A percentile compares a stretch with the other conserved stretches of the same genome.
Conservation (phyloP, 306 rosid species). For the Dalbergia cochinchinensis region DNA sequence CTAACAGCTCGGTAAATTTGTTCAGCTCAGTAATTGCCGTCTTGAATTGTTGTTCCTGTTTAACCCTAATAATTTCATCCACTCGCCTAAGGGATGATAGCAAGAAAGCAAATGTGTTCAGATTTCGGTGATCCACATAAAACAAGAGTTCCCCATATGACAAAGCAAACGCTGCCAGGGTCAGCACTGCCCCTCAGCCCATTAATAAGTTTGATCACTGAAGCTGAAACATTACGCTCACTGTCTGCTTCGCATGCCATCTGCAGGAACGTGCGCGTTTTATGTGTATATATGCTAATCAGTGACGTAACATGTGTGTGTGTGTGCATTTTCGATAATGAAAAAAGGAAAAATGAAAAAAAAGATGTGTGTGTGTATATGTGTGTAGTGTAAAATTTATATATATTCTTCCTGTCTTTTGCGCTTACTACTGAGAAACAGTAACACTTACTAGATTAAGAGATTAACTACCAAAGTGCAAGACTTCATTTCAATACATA, state of each 20-base stretch:
- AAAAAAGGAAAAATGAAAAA: too few relatives aligned
- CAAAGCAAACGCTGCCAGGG: not conserved
- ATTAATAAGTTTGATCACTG: not conserved
- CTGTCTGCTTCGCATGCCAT: not conserved
- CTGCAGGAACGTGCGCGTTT: not conserved
- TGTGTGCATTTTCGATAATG: too few relatives aligned
- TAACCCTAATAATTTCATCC: not conserved
- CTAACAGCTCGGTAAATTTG: not conserved
- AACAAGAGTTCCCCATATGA: conserved; percentile 3
- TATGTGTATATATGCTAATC: not conserved
- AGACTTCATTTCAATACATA: not conserved
- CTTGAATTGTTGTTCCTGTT: not conserved
- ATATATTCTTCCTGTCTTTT: too few relatives aligned
- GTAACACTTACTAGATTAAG: not conserved
- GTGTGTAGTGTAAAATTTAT: not conserved
- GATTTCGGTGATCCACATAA: not conserved
- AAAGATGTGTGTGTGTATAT: too few relatives aligned
- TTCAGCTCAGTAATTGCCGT: not conserved
- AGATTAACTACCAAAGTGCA: too few relatives aligned
- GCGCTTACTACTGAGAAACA: not conserved
- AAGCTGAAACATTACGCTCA: not conserved
- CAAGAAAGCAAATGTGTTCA: not conserved
- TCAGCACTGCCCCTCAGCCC: conserved; percentile 2
- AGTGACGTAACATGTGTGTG: not conserved
- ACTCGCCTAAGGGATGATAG: not conserved